phyloP scores from a whole-genome alignment of 805 yeast genomes.

The Spathaspora hagerdaliae region DNA sequence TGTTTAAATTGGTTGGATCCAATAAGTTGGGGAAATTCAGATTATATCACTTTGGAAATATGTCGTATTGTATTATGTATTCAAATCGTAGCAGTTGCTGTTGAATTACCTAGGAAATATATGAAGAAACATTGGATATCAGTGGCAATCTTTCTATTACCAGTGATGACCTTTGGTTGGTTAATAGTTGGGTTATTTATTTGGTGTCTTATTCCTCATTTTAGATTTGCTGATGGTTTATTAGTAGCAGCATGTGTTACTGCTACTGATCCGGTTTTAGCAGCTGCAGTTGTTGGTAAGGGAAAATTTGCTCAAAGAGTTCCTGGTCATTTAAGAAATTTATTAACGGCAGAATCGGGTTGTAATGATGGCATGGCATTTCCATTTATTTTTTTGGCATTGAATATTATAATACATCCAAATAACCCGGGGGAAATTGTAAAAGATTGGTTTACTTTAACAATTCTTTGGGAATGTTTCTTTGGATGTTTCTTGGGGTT shows the following conservation, averaged over 20 bases:
- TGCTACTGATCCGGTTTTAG: conserved; percentile 93
- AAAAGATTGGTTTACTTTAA: conserved; percentile 74
- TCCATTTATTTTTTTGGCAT: conserved; percentile 74
- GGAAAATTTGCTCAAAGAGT: conserved; percentile 89
- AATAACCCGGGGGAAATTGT: conserved; percentile 67
- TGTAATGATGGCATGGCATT: conserved; percentile 97
- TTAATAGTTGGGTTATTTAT: conserved; percentile 73
- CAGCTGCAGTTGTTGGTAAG: conserved; percentile 93
- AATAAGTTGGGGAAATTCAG: conserved; percentile 78
- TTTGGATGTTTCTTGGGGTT: conserved; percentile 77
- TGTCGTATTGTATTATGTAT: conserved; percentile 79
- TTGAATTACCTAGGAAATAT: conserved; percentile 85
- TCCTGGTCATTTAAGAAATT: conserved; percentile 86
- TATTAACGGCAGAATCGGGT: conserved; percentile 82
- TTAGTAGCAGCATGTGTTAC: conserved; percentile 84
- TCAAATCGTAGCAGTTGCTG: conserved; percentile 93
- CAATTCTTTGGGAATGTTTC: conserved; percentile 76
- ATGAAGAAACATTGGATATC: conserved; percentile 82
- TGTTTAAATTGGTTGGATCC: conserved; percentile 83
- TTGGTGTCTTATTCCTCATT: conserved; percentile 71
- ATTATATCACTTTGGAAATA: conserved; percentile 75
- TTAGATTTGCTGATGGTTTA: conserved; percentile 67
- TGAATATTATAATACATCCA: conserved; percentile 62
- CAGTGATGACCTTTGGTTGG: conserved; percentile 93
- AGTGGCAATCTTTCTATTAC: conserved; percentile 67